Evolutionary conservation across 164 flowering plant species (phyloP).

Genomic region (Nymphaea thermarum): DNA sequence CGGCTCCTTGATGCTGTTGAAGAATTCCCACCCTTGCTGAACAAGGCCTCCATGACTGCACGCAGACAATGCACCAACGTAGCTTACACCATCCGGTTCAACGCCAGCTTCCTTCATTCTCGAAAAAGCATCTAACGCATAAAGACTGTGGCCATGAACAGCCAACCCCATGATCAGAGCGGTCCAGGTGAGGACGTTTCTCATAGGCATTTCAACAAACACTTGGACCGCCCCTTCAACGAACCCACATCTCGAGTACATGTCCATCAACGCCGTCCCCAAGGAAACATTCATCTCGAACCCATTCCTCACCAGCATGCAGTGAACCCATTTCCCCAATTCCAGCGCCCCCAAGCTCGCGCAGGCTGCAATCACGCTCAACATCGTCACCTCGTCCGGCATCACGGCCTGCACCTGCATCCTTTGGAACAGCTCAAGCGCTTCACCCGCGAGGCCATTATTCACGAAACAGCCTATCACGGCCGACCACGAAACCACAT

Average conservation of each 20-base stretch:
- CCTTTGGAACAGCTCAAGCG: constrained; percentile 20
- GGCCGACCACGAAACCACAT: constrained; percentile 36
- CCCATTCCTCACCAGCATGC: constrained; percentile 13
- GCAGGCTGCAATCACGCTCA: constrained; percentile 25
- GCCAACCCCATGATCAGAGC: constrained; percentile 35
- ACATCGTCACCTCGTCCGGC: constrained; percentile 31
- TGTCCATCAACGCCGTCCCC: constrained; percentile 31
- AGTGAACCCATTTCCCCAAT: constrained; percentile 31
- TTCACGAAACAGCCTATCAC: constrained; percentile 19
- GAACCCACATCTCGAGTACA: constrained; percentile 36
- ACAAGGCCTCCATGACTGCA: constrained; percentile 44
- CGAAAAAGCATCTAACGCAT: constrained; percentile 20
- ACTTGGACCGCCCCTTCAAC: constrained; percentile 22
- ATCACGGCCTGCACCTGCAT: constrained; percentile 25
- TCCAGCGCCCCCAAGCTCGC: constrained; percentile 28
- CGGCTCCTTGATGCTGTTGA: constrained; percentile 30
- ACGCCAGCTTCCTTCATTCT: constrained; percentile 23
- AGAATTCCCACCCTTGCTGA: constrained; percentile 30
- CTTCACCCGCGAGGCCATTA: constrained; percentile 21
- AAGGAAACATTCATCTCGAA: constrained; percentile 15
- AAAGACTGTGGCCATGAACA: constrained; percentile 28
- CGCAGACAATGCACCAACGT: constrained; percentile 28
- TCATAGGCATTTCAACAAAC: constrained; percentile 28
- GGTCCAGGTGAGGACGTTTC: constrained; percentile 36
- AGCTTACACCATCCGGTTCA: constrained; percentile 23